These are phyloP conservation scores for Penicillium turbatum DNA, from an alignment of 495 filamentous ascomycete genomes.

Conservation along the genomic window DNA sequence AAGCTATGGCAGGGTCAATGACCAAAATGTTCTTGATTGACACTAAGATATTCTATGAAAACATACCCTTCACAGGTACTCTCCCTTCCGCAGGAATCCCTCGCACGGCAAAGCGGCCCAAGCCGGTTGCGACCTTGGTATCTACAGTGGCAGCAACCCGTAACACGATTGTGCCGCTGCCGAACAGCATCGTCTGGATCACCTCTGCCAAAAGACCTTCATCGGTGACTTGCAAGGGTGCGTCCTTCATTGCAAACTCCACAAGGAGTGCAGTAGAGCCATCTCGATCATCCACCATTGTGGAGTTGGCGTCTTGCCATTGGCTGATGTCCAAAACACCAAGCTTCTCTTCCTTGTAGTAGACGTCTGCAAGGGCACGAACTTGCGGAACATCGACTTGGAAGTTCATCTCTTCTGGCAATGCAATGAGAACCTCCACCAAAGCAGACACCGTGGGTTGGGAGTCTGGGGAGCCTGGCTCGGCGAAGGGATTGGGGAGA, in stretches of 20 bases:
- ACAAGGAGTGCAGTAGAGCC: conserved; percentile 60
- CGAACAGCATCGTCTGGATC: conserved; percentile 70
- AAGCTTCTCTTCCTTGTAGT: conserved; percentile 67
- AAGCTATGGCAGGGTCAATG: conserved; percentile 29
- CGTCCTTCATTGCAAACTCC: conserved; percentile 67
- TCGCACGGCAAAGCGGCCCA: conserved; percentile 75
- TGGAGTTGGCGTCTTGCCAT: conserved; percentile 86
- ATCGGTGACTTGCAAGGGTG: conserved; percentile 77
- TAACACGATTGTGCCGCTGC: conserved; percentile 57
- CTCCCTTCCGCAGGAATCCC: conserved; percentile 80
- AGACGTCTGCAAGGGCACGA: conserved; percentile 72
- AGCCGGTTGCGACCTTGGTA: conserved; percentile 68
- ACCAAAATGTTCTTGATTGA: conserved; percentile 11
- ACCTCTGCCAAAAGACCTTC: conserved; percentile 68
- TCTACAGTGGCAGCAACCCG: conserved; percentile 78
- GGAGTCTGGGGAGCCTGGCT: conserved; percentile 67
- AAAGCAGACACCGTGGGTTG: conserved; percentile 76
- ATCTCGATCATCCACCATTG: conserved; percentile 52
- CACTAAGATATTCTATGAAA: conserved; percentile 21
- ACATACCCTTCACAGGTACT: conserved; percentile 84
- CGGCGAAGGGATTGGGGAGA: conserved; percentile 71
- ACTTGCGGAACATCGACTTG: conserved; percentile 68
- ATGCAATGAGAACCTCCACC: conserved; percentile 66
- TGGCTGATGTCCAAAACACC: conserved; percentile 69
- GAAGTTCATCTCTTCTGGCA: conserved; percentile 86